Base-by-base conservation (phyloP, 352 stramenopile species). In the Phytophthora fragariae region DNA sequence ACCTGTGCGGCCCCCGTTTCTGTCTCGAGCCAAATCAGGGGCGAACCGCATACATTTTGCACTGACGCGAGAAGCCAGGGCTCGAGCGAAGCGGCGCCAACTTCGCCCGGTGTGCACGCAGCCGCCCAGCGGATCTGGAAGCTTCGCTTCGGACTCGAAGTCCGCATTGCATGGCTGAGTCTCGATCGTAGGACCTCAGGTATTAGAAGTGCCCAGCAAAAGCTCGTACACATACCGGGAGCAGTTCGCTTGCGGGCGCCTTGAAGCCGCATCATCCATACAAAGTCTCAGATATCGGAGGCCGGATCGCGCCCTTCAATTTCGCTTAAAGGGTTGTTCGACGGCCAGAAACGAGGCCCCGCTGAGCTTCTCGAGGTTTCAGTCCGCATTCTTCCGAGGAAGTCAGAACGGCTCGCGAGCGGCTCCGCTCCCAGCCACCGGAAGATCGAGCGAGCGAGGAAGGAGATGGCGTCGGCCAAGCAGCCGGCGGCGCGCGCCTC, bases 331-430 rank as follows among this genome's bases (percentile, higher is more conserved):
- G 65, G 65, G 65, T 66, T 68, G 54, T 29, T 73, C 15, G 24
- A 41, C 6, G 17, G 2, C 52, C 55, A 70, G 52, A 75, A 66
- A 75, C 60, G 52, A 56, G 44, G 58, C 33, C 60, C 53, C 44
- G 58, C 70, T 62, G 64, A 68, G 57, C 64, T 76, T 72, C 63
- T 75, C 68, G 10, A 41, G 35, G 58, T 77, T 77, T 77, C 70
- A 77, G 70, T 73, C 47, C 65, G 46, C 33, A 68, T 70, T 73
- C 67, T 49, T 73, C 70, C 70, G 59, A 73, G 63, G 41, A 73
- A 76, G 70, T 73, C 70, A 76, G 69, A 76, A 41, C 35, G 24
- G 35, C 35, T 17, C 47, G 47, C 47, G n/a, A 54, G n/a, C 17
- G 47, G 47, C 47, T 54, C 47, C 47, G n/a, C 47, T 54, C 17